phyloP scores from a whole-genome alignment of 2,329 filamentous ascomycete species.

The Teratosphaeria zuluensis region DNA sequence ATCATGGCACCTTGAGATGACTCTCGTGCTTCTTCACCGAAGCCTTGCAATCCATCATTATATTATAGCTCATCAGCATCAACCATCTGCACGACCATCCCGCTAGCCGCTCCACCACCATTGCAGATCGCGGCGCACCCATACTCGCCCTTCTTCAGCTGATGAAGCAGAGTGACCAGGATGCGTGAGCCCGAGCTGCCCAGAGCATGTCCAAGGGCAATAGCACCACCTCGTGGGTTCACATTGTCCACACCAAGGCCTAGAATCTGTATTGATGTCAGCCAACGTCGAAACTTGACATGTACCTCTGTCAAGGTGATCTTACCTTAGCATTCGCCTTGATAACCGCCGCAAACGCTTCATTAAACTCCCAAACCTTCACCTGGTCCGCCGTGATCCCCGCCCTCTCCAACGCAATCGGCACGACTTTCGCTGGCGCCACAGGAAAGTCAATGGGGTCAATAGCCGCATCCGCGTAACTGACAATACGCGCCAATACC shows the following conservation, averaged over 20 bases:
- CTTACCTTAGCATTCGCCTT: conserved; percentile 81
- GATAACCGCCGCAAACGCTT: conserved; percentile 92
- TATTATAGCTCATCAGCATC: conserved; percentile 39
- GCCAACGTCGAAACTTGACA: not conserved
- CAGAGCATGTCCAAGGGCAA: conserved; percentile 82
- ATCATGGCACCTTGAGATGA: conserved; percentile 29
- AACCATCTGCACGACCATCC: conserved; percentile 74
- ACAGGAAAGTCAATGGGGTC: conserved; percentile 91
- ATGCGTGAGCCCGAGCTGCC: conserved; percentile 92
- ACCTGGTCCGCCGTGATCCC: conserved; percentile 89
- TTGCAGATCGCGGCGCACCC: conserved; percentile 96
- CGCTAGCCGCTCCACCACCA: conserved; percentile 84
- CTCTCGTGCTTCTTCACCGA: too few relatives aligned
- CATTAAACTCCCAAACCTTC: conserved; percentile 95
- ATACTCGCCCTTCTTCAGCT: conserved; percentile 85
- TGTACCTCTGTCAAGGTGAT: not conserved
- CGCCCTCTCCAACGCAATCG: conserved; percentile 76
- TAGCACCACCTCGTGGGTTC: conserved; percentile 83
- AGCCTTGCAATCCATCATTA: not conserved
- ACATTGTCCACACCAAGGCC: conserved; percentile 70
- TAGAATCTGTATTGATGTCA: conserved; percentile 49
- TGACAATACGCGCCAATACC: conserved; percentile 77
- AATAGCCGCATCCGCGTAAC: conserved; percentile 80
- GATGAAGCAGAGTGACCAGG: conserved; percentile 79
- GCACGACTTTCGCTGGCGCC: conserved; percentile 84